These are phyloP conservation scores for Kwoniella bestiolae DNA, from an alignment of 768 basidiomycete species.

Conservation along the genomic window DNA sequence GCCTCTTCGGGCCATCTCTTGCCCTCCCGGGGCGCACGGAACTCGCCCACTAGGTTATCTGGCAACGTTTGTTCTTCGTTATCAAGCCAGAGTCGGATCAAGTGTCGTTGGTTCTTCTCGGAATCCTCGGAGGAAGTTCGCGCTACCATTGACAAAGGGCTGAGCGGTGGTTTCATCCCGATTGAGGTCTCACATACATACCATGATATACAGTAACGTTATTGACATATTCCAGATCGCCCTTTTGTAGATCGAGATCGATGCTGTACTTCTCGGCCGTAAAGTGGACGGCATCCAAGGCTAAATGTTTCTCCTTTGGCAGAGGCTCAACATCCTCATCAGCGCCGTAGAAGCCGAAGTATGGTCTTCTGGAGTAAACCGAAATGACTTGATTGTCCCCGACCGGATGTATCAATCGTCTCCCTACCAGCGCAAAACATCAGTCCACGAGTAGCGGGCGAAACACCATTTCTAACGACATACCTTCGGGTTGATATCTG, in stretches of 20 bases:
- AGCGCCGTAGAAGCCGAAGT: slow-evolving; percentile 37
- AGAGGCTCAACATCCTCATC: slow-evolving; percentile 26
- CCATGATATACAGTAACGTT: slow-evolving; percentile 37
- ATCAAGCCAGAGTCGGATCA: slow-evolving; percentile 29
- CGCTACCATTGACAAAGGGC: slow-evolving; percentile 4
- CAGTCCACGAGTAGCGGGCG: no score
- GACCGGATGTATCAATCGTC: not conserved
- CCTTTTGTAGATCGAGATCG: slow-evolving; percentile 35
- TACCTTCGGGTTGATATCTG: slow-evolving; percentile 23
- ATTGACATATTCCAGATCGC: slow-evolving; percentile 41
- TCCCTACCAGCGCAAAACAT: not conserved
- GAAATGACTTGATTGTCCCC: slow-evolving; percentile 23
- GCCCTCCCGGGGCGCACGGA: not conserved
- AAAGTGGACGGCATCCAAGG: slow-evolving; percentile 39
- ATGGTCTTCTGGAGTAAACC: slow-evolving; percentile 32
- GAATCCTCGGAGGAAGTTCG: slow-evolving; percentile 33
- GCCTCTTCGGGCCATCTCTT: slow-evolving; percentile 31
- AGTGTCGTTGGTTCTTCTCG: slow-evolving; percentile 28
- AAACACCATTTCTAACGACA: not conserved
- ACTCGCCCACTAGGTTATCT: slow-evolving; percentile 5
- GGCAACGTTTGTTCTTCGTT: slow-evolving; percentile 28
- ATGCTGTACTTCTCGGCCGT: slow-evolving; percentile 37
- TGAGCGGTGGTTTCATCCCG: not conserved
- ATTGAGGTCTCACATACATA: no score
- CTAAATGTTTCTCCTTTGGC: slow-evolving; percentile 34